phyloP scores from a whole-genome alignment of 768 basidiomycete species.

The Phanerochaete carnosa region DNA sequence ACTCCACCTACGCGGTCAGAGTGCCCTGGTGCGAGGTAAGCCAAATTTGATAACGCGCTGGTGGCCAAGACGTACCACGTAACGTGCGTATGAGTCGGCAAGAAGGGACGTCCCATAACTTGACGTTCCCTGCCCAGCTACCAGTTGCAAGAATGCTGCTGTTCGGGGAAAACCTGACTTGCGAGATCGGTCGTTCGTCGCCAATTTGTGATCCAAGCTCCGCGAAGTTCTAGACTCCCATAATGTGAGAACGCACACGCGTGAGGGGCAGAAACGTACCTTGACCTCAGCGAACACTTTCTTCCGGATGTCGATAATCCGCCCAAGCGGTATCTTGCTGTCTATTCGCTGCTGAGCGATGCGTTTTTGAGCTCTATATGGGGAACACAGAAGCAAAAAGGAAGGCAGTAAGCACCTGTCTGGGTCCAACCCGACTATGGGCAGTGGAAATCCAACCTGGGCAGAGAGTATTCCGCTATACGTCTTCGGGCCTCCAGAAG shows the following conservation, averaged over 20 bases:
- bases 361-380: constrained; percentile 90
- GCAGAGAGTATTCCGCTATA: constrained; percentile 91
- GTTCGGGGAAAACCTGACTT: constrained; percentile 93
- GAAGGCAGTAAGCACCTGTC: constrained; percentile 75
- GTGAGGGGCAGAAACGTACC: constrained; percentile 40
- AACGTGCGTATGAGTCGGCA: constrained; percentile 77
- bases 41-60: constrained; percentile 5
- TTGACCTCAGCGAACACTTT: constrained; percentile 88
- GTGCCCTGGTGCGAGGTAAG: constrained; percentile 53
- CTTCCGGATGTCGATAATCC: constrained; percentile 91
- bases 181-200: constrained; percentile 90
- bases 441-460: constrained; percentile 80
- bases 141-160: constrained; percentile 85
- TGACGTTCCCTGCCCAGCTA: constrained; percentile 94
- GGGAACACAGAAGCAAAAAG: constrained; percentile 34
- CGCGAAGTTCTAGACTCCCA: constrained; percentile 61
- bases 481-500: constrained; percentile 80
- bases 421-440: constrained; percentile 40
- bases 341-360: constrained; percentile 91
- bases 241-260: neutral
- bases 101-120: constrained; percentile 92
- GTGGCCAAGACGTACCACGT: constrained; percentile 45
- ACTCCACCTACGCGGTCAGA: constrained; percentile 91
- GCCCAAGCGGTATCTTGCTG: constrained; percentile 79
- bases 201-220: constrained; percentile 98